These are phyloP conservation scores for Ustilago curta DNA, from an alignment of 1,284 basidiomycete genomes.

Conservation along the genomic window DNA sequence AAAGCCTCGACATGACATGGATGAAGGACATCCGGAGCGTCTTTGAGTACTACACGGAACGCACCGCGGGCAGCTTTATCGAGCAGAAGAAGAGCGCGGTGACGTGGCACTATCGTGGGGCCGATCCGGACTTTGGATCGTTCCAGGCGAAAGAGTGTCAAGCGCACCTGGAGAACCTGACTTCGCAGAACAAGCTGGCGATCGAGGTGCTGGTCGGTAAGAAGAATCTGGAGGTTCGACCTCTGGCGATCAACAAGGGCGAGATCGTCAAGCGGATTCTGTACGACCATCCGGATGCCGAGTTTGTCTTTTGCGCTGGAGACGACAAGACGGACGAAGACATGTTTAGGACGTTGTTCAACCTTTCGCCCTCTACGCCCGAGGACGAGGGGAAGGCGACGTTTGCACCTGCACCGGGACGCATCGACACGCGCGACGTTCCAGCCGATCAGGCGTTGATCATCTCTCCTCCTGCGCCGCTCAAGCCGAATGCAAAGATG, in stretches of 20 bases:
- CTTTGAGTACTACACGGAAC: conserved; percentile 93
- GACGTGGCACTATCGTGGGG: conserved; percentile 96
- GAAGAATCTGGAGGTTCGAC: conserved; percentile 97
- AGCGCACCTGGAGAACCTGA: conserved; percentile 88
- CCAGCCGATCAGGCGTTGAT: conserved; percentile 31
- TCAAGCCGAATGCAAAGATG: conserved; percentile 32
- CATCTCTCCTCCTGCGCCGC: conserved; percentile 55
- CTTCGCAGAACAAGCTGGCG: conserved; percentile 63
- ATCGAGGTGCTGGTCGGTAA: conserved; percentile 77
- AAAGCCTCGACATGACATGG: conserved; percentile 95
- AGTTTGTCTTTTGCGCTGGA: conserved; percentile 96
- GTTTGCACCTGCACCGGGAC: not conserved
- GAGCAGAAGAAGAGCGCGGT: conserved; percentile 97
- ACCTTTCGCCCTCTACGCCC: conserved; percentile 42
- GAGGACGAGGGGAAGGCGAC: conserved; percentile 19
- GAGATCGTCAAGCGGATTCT: conserved; percentile 95
- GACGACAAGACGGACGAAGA: conserved; percentile 86
- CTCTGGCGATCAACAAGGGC: conserved; percentile 95
- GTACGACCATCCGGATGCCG: conserved; percentile 89
- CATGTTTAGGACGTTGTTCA: conserved; percentile 64
- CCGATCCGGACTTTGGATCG: conserved; percentile 91
- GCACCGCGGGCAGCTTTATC: conserved; percentile 93
- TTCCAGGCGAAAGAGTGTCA: conserved; percentile 83
- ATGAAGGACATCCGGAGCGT: conserved; percentile 94
- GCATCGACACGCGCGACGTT: not conserved